Evolutionary conservation across 1,284 basidiomycete species (phyloP).

Genomic region (Schizophyllum commune): DNA sequence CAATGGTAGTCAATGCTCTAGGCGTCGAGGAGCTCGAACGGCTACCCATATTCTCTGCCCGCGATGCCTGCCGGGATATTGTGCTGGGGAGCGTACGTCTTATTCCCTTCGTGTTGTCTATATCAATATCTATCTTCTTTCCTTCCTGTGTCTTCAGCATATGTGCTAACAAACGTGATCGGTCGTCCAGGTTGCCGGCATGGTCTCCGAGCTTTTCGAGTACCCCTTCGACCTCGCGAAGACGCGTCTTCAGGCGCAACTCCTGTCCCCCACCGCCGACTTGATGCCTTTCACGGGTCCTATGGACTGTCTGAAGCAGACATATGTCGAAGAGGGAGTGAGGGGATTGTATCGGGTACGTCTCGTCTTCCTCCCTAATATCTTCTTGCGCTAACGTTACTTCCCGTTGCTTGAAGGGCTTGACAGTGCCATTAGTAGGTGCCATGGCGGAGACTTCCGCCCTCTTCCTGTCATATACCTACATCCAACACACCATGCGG

Average conservation of each 20-base stretch:
- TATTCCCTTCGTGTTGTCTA: background rate
- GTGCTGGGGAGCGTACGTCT: constrained; percentile 15
- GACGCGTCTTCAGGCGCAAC: constrained; percentile 83
- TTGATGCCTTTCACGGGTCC: constrained; percentile 75
- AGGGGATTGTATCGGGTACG: constrained; percentile 81
- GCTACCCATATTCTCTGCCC: background rate
- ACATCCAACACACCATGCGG: constrained; percentile 67
- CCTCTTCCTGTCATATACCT: constrained; percentile 84
- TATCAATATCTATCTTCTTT: background rate
- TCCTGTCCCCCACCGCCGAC: constrained; percentile 39
- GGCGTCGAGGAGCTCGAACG: background rate
- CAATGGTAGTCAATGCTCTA: background rate
- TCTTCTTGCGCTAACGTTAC: background rate
- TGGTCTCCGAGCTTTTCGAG: constrained; percentile 59
- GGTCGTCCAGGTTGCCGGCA: constrained; percentile 52
- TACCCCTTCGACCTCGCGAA: constrained; percentile 77
- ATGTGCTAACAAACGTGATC: too few relatives aligned
- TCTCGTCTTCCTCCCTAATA: constrained; percentile 8
- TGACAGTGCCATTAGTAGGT: constrained; percentile 87
- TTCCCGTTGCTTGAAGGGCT: constrained; percentile 46
- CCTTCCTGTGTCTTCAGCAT: too few relatives aligned
- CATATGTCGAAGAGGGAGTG: constrained; percentile 75
- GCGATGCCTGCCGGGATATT: background rate
- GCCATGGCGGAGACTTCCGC: constrained; percentile 91
- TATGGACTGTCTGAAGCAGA: constrained; percentile 77